Evolutionary conservation across 768 basidiomycete species (phyloP).

Genomic region (Naematelia encephala): DNA sequence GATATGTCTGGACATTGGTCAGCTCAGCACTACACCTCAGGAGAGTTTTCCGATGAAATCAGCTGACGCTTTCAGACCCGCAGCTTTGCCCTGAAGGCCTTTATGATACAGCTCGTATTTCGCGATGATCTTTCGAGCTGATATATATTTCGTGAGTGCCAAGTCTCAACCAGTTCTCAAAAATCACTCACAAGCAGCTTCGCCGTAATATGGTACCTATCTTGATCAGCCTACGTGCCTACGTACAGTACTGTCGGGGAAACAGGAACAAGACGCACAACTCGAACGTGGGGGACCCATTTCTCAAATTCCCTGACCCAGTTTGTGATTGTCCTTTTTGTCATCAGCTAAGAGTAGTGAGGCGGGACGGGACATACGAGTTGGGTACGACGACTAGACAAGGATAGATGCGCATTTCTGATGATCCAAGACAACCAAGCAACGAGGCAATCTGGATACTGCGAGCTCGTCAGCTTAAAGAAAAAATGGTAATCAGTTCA

Average conservation of each 20-base stretch:
- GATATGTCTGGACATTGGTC: conserved; percentile 74
- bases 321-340: conserved; percentile 66
- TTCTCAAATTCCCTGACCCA: conserved; percentile 93
- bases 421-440: conserved; percentile 62
- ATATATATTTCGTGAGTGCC: conserved; percentile 35
- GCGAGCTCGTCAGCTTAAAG: conserved; percentile 57
- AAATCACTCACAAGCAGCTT: conserved; percentile 64
- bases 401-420: conserved; percentile 64
- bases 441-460: conserved; percentile 89
- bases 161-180: conserved; percentile 58
- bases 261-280: conserved; percentile 49
- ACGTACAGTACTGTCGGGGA: too few species aligned
- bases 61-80: conserved; percentile 50
- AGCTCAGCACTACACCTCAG: too few species aligned
- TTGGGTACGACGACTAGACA: conserved; percentile 92
- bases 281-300: conserved; percentile 59
- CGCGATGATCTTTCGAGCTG: conserved; percentile 71
- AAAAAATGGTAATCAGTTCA: background rate
- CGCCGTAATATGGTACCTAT: conserved; percentile 61
- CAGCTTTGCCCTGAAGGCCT: conserved; percentile 46
- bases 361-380: conserved; percentile 53
- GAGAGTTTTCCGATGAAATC: too few species aligned
- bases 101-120: conserved; percentile 73
- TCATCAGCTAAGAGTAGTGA: background rate
- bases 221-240: background rate